Percentiles rank a stretch among this genome's conserved stretches.
Conservation (phyloP, 2,329 filamentous ascomycete genomes). For the Botryotinia calthae region DNA sequence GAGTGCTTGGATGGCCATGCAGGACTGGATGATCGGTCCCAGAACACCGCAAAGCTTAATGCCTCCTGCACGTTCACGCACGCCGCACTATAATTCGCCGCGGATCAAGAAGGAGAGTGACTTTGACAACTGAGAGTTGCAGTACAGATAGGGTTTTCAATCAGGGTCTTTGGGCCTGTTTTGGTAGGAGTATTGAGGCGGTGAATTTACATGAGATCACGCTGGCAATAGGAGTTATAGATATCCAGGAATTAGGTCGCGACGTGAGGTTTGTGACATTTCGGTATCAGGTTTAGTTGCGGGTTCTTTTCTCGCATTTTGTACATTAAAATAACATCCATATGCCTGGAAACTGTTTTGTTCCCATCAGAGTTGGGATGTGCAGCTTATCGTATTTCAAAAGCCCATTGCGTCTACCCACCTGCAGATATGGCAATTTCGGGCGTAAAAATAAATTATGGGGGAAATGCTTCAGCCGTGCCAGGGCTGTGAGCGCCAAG, state of each 20-base stretch:
- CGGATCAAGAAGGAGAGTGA: slow-evolving; percentile 11
- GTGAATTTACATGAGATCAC: background rate
- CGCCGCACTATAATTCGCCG: slow-evolving; percentile 4
- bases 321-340: background rate
- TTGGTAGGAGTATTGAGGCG: background rate
- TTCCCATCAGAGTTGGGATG: background rate
- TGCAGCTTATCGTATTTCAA: background rate
- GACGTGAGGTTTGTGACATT: background rate
- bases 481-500: background rate
- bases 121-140: background rate
- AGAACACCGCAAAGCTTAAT: slow-evolving; percentile 19
- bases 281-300: background rate
- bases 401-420: background rate
- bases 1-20: slow-evolving; percentile 95
- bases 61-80: background rate
- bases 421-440: background rate
- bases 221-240: slow-evolving; percentile 6
- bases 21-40: slow-evolving; percentile 97
- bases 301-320: background rate
- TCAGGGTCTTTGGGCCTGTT: background rate
- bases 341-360: background rate
- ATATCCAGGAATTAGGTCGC: background rate
- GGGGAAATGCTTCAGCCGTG: background rate
- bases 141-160: background rate
- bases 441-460: background rate